phyloP scores from a whole-genome alignment of 176 grass and related monocot species.

The Alloteropsis semialata region DNA sequence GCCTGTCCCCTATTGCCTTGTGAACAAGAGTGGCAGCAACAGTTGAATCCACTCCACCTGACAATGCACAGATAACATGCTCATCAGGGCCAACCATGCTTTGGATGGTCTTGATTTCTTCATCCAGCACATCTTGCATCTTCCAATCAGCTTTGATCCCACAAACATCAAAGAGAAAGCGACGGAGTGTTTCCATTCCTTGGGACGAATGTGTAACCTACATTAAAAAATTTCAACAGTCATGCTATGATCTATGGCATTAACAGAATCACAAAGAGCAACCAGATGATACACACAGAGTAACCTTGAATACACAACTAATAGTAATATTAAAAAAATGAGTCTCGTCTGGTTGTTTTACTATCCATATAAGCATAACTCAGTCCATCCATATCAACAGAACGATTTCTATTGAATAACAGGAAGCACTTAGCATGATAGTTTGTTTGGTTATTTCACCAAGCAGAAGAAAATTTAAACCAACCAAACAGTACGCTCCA shows the following conservation, averaged over 20 bases:
- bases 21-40: slow-evolving; percentile 81
- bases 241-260: neutral
- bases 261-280: neutral
- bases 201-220: slow-evolving; percentile 80
- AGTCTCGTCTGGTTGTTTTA: neutral
- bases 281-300: neutral
- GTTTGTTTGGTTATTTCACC: neutral
- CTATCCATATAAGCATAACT: neutral
- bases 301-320: neutral
- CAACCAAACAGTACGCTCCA: too few relatives aligned
- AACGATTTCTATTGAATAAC: neutral
- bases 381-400: neutral
- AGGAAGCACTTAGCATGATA: neutral
- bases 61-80: slow-evolving; percentile 89
- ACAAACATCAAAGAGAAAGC: slow-evolving; percentile 84
- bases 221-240: neutral
- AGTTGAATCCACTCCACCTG: slow-evolving; percentile 85
- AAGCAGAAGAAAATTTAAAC: neutral
- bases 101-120: slow-evolving; percentile 83
- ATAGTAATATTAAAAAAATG: neutral
- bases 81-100: slow-evolving; percentile 57
- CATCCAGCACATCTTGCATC: slow-evolving; percentile 87
- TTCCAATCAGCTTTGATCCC: slow-evolving; percentile 72
- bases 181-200: slow-evolving; percentile 81
- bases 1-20: slow-evolving; percentile 73